Percentiles rank a stretch among this genome's conserved stretches.
phyloP scores from a whole-genome alignment of 2,329 filamentous ascomycete genomes.

The Westerdykella ornata region DNA sequence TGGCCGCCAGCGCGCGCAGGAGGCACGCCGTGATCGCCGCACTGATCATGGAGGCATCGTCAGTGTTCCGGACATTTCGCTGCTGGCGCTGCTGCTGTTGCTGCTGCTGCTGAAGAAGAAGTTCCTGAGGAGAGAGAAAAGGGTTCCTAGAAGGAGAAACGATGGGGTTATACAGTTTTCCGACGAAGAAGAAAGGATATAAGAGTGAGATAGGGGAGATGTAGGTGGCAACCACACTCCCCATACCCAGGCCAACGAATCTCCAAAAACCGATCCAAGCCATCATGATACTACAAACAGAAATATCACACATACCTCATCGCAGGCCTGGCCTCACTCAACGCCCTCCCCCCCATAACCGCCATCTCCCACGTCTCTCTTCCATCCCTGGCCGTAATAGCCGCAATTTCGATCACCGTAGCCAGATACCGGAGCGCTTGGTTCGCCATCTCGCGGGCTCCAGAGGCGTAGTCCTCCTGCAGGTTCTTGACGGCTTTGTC shows the following conservation, averaged over 20 bases:
- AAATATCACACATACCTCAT: constrained; percentile 41
- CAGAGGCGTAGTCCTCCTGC: constrained; percentile 37
- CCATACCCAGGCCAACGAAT: not conserved
- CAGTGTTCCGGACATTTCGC: not conserved
- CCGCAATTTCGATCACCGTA: constrained; percentile 36
- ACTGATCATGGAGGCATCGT: not conserved
- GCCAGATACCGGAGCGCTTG: constrained; percentile 48
- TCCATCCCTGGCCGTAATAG: constrained; percentile 12
- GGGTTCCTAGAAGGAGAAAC: too few relatives aligned
- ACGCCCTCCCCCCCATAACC: constrained; percentile 59
- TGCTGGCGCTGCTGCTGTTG: too few relatives aligned
- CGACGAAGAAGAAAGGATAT: too few relatives aligned
- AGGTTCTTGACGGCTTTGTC: constrained; percentile 1
- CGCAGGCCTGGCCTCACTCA: constrained; percentile 49
- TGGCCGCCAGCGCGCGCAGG: constrained; percentile 1
- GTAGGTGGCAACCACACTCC: too few relatives aligned
- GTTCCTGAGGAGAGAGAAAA: too few relatives aligned
- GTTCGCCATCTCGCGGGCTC: constrained; percentile 53
- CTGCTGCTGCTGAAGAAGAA: too few relatives aligned
- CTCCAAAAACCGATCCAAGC: not conserved
- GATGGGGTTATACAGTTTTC: too few relatives aligned
- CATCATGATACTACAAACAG: not conserved
- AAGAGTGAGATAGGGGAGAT: too few relatives aligned
- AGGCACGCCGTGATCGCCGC: constrained; percentile 4
- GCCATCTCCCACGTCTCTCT: constrained; percentile 50